phyloP scores from a whole-genome alignment of 176 grass and related monocot genomes.

The Juncus inflexus region DNA sequence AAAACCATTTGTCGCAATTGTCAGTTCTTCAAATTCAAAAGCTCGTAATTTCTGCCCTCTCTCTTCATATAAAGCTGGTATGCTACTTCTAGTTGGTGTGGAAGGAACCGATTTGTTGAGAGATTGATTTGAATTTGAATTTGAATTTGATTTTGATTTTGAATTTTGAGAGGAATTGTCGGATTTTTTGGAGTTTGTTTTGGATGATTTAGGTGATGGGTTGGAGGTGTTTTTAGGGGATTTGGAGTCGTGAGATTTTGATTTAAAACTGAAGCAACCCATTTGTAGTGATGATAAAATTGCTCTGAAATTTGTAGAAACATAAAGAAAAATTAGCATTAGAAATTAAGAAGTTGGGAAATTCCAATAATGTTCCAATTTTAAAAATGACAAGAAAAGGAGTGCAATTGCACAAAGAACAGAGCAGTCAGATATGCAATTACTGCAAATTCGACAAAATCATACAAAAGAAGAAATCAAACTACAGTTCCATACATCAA shows the following conservation, averaged over 20 bases:
- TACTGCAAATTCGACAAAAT: too few relatives aligned
- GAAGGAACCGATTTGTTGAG: constrained; percentile 30
- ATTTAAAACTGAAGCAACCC: constrained; percentile 15
- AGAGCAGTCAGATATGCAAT: too few relatives aligned
- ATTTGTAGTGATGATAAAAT: not conserved
- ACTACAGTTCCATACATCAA: too few relatives aligned
- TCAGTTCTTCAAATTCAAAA: constrained; percentile 70
- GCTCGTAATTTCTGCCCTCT: constrained; percentile 49
- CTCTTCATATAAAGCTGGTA: constrained; percentile 70
- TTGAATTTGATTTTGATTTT: too few relatives aligned
- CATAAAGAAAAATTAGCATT: not conserved
- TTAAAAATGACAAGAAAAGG: not conserved
- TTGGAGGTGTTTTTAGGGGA: constrained; percentile 1
- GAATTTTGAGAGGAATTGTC: constrained; percentile 7
- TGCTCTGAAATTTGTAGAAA: not conserved
- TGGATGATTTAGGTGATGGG: not conserved
- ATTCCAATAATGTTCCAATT: not conserved
- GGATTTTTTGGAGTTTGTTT: not conserved
- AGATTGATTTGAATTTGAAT: too few relatives aligned
- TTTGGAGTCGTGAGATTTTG: not conserved
- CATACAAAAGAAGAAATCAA: too few relatives aligned
- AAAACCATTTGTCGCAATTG: constrained; percentile 60
- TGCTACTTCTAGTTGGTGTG: constrained; percentile 42
- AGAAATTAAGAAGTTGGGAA: not conserved
- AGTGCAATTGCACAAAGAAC: not conserved